Evolutionary conservation across 495 filamentous ascomycete species (phyloP).

Genomic region (Penicillium angulare): DNA sequence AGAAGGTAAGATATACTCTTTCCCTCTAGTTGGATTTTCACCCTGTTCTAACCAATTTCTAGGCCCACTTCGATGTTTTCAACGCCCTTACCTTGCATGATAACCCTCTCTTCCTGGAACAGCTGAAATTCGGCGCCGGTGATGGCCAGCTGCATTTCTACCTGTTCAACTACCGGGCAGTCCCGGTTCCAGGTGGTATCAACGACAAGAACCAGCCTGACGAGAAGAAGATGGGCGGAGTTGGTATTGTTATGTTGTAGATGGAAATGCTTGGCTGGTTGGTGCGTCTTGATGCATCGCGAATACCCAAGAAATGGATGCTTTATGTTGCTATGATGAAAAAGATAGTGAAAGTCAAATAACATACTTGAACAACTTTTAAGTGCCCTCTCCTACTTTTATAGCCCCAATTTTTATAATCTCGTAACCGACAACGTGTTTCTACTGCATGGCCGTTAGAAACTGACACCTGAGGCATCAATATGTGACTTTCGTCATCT

Average conservation of each 20-base stretch:
- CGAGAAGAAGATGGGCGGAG: conserved; percentile 71
- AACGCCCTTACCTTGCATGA: conserved; percentile 92
- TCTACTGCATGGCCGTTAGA: not conserved
- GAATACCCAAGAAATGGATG: conserved; percentile 14
- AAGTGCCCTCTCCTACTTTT: too few species aligned
- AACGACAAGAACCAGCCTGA: conserved; percentile 74
- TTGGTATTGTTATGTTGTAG: conserved; percentile 85
- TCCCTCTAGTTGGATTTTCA: not conserved
- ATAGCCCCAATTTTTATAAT: too few species aligned
- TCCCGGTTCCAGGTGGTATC: conserved; percentile 77
- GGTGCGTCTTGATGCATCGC: conserved; percentile 8
- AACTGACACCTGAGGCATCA: conserved; percentile 19
- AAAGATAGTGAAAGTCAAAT: conserved; percentile 1
- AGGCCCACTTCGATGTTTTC: conserved; percentile 89
- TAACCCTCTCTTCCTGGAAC: conserved; percentile 86
- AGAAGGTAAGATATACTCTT: conserved; percentile 48
- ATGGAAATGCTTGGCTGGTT: conserved; percentile 4
- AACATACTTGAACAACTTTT: not conserved
- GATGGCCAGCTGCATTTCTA: conserved; percentile 96
- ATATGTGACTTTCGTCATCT: conserved; percentile 19
- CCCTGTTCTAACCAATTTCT: conserved; percentile 9
- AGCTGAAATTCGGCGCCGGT: conserved; percentile 90
- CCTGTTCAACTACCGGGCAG: conserved; percentile 91
- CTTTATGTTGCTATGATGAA: conserved; percentile 9
- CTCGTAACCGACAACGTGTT: too few species aligned